Evolutionary conservation across 2,329 filamentous ascomycete species (phyloP).

Genomic region (Emericellopsis atlantica): DNA sequence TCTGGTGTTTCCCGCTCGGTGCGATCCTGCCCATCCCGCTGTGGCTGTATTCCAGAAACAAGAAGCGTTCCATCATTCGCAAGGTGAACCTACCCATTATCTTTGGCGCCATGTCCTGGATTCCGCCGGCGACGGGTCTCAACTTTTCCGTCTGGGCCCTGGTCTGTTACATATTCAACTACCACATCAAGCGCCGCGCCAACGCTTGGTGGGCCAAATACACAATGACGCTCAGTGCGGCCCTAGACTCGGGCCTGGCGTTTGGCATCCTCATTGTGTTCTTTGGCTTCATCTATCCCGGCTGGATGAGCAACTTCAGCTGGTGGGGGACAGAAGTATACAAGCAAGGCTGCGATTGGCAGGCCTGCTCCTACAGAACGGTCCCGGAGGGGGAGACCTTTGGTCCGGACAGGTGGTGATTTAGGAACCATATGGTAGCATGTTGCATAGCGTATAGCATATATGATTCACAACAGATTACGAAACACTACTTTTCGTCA

Average conservation of each 20-base stretch:
- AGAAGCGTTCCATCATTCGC: slow-evolving; percentile 49
- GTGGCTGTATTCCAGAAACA: slow-evolving; percentile 55
- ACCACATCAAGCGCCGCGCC: slow-evolving; percentile 55
- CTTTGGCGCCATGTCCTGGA: slow-evolving; percentile 75
- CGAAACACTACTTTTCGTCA: too few species aligned
- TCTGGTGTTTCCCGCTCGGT: slow-evolving; percentile 74
- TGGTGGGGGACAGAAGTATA: slow-evolving; percentile 90
- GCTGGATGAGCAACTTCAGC: slow-evolving; percentile 56
- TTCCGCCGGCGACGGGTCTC: slow-evolving; percentile 73
- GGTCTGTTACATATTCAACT: slow-evolving; percentile 78
- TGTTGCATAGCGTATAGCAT: too few species aligned
- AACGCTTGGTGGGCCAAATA: slow-evolving; percentile 82
- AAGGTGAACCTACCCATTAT: slow-evolving; percentile 75
- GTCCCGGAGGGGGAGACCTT: slow-evolving; percentile 54
- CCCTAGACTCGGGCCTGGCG: slow-evolving; percentile 70
- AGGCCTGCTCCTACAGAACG: slow-evolving; percentile 58
- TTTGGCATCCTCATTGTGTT: slow-evolving; percentile 77
- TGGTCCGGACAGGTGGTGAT: slow-evolving; percentile 48
- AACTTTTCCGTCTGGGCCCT: slow-evolving; percentile 84
- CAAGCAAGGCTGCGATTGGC: slow-evolving; percentile 76
- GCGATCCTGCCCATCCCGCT: slow-evolving; percentile 61
- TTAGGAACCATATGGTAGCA: too few species aligned
- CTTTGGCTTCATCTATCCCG: slow-evolving; percentile 76
- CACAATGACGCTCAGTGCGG: slow-evolving; percentile 78
- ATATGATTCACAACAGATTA: too few species aligned